A percentile compares a stretch with the other conserved stretches of the same genome.
These are phyloP conservation scores for Priceomyces melissophilus DNA, from an alignment of 805 yeast species.

Conservation along the genomic window DNA sequence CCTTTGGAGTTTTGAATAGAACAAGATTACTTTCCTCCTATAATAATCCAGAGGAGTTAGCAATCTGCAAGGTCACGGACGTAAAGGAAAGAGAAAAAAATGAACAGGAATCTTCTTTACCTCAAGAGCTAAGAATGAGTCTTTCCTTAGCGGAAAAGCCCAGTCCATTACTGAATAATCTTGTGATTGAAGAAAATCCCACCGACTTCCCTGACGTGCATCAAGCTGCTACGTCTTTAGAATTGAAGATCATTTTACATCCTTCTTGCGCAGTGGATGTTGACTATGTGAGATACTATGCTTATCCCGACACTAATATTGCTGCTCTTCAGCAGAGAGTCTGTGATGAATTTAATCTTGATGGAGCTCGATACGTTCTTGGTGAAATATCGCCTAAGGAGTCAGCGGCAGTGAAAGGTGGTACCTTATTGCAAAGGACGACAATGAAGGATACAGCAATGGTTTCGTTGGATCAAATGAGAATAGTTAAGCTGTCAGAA, in stretches of 20 bases:
- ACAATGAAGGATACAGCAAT: constrained; percentile 1
- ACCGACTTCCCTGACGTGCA: background rate
- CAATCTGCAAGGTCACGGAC: constrained; percentile 59
- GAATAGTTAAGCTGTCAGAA: constrained; percentile 10
- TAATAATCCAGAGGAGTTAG: constrained; percentile 75
- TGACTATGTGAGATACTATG: constrained; percentile 1
- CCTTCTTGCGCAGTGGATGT: constrained; percentile 1
- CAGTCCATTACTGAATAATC: background rate
- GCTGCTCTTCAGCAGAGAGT: constrained; percentile 23
- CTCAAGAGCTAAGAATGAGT: constrained; percentile 35
- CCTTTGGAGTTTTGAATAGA: constrained; percentile 84
- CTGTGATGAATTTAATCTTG: constrained; percentile 27
- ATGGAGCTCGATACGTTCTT: constrained; percentile 23
- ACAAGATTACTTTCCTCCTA: constrained; percentile 62
- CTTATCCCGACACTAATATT: constrained; percentile 10
- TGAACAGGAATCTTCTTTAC: constrained; percentile 53
- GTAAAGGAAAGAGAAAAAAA: constrained; percentile 43
- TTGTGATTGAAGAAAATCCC: constrained; percentile 1
- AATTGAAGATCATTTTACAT: constrained; percentile 2
- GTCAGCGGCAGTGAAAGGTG: background rate
- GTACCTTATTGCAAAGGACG: constrained; percentile 6
- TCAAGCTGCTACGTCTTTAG: constrained; percentile 1
- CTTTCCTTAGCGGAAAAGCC: constrained; percentile 8
- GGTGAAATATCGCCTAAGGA: constrained; percentile 13
- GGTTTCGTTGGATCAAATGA: constrained; percentile 2